phyloP scores from a whole-genome alignment of 495 filamentous ascomycete genomes.

The Hamigera avellanea region DNA sequence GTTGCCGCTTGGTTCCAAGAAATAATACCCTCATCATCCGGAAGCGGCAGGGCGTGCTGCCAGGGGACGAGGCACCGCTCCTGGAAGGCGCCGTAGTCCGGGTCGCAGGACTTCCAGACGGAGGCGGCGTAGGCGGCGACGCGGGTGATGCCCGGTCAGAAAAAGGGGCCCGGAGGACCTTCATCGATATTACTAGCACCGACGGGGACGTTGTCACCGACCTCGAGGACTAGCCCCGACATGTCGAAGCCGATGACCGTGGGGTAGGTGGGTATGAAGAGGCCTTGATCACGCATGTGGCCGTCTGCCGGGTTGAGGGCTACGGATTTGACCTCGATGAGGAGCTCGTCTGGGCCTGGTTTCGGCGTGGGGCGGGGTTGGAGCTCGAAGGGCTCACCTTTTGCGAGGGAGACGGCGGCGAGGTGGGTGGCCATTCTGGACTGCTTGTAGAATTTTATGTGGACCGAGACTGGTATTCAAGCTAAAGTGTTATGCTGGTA shows the following conservation, averaged over 20 bases:
- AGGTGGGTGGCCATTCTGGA: slow-evolving; percentile 27
- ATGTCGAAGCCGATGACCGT: slow-evolving; percentile 37
- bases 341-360: slow-evolving; percentile 34
- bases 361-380: slow-evolving; percentile 25
- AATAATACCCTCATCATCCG: slow-evolving; percentile 19
- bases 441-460: not conserved
- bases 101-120: slow-evolving; percentile 23
- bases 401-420: slow-evolving; percentile 24
- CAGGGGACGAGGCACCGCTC: slow-evolving; percentile 27
- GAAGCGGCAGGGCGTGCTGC: slow-evolving; percentile 23
- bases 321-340: slow-evolving; percentile 35
- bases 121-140: slow-evolving; percentile 28
- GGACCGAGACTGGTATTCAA: slow-evolving; percentile 3
- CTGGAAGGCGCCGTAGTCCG: slow-evolving; percentile 38
- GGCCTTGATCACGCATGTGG: slow-evolving; percentile 24
- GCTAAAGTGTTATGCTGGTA: slow-evolving; percentile 1
- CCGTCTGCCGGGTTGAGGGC: slow-evolving; percentile 39
- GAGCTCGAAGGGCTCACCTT: slow-evolving; percentile 23
- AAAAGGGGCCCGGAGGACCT: slow-evolving; percentile 4
- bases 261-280: slow-evolving; percentile 29
- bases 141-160: slow-evolving; percentile 27
- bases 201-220: slow-evolving; percentile 27
- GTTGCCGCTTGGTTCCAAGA: slow-evolving; percentile 32
- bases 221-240: slow-evolving; percentile 29
- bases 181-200: slow-evolving; percentile 7